Evolutionary conservation across 1,284 basidiomycete species (phyloP).

Genomic region (Fomitopsis pinicola): DNA sequence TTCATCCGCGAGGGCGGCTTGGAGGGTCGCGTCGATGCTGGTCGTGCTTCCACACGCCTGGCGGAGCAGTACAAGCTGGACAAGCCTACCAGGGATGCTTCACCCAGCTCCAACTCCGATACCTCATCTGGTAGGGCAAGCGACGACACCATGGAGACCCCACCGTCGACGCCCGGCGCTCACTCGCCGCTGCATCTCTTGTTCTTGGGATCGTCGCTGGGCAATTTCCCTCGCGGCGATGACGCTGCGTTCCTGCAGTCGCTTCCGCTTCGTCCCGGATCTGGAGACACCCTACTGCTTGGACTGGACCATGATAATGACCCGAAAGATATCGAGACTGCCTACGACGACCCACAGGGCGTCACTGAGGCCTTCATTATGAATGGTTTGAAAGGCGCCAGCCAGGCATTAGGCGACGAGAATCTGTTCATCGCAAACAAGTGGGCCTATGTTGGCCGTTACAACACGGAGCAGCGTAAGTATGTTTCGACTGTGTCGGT

Average conservation of each 20-base stretch:
- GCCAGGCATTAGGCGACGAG: constrained; percentile 58
- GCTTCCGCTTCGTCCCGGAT: constrained; percentile 73
- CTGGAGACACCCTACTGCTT: constrained; percentile 69
- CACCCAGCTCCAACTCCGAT: constrained; percentile 32
- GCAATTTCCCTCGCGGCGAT: constrained; percentile 82
- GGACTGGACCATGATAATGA: constrained; percentile 86
- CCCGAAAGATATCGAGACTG: constrained; percentile 62
- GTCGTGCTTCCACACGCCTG: constrained; percentile 11
- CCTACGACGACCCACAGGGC: constrained; percentile 83
- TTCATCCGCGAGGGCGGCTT: constrained; percentile 62
- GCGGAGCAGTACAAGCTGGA: constrained; percentile 16
- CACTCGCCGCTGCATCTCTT: constrained; percentile 70
- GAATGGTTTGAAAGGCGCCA: constrained; percentile 77
- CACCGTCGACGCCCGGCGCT: constrained; percentile 36
- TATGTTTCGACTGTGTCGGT: constrained; percentile 11
- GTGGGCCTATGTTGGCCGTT: constrained; percentile 84
- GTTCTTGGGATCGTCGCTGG: constrained; percentile 93
- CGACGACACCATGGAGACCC: constrained; percentile 27
- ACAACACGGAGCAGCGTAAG: constrained; percentile 70
- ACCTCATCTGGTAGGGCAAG: constrained; percentile 20
- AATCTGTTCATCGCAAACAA: constrained; percentile 58
- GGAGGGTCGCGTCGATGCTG: constrained; percentile 19
- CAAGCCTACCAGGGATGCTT: constrained; percentile 22
- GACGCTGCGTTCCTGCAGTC: constrained; percentile 76
- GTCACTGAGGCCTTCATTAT: constrained; percentile 84